Percentiles rank a stretch among this genome's conserved stretches.
Evolutionary conservation across 2,329 filamentous ascomycete species (phyloP).

Genomic region (Xylaria sp.): DNA sequence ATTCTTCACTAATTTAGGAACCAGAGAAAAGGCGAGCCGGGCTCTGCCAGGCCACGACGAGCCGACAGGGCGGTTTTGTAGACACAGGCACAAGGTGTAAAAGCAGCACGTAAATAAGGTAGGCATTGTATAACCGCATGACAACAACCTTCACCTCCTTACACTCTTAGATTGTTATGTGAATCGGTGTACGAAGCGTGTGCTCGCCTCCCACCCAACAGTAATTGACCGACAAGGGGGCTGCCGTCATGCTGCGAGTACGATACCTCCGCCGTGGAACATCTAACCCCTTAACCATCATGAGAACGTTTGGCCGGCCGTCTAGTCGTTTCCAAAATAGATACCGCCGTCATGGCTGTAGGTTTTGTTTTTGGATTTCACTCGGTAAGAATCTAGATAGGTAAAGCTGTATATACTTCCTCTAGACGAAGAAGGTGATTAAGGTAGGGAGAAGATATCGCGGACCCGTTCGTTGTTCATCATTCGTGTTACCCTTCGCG

Average conservation of each 20-base stretch:
- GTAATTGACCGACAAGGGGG: not conserved
- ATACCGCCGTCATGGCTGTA: not conserved
- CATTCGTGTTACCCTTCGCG: not conserved
- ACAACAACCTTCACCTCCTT: not conserved
- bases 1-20: not conserved
- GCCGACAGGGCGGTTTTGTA: not conserved
- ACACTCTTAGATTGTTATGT: not conserved
- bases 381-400: not conserved
- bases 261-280: not conserved
- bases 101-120: not conserved
- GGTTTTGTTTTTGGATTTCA: not conserved
- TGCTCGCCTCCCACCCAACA: not conserved
- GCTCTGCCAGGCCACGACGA: not conserved
- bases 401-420: not conserved
- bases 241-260: not conserved
- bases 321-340: not conserved
- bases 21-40: not conserved
- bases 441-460: not conserved
- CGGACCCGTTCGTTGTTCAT: not conserved
- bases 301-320: not conserved
- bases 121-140: not conserved
- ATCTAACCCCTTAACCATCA: not conserved
- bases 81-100: not conserved
- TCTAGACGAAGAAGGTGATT: not conserved
- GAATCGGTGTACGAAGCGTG: conserved; percentile 1